Percentiles rank a stretch among this genome's conserved stretches.
Conservation (phyloP, 2,329 filamentous ascomycete genomes). For the Cytospora schulzeri region DNA sequence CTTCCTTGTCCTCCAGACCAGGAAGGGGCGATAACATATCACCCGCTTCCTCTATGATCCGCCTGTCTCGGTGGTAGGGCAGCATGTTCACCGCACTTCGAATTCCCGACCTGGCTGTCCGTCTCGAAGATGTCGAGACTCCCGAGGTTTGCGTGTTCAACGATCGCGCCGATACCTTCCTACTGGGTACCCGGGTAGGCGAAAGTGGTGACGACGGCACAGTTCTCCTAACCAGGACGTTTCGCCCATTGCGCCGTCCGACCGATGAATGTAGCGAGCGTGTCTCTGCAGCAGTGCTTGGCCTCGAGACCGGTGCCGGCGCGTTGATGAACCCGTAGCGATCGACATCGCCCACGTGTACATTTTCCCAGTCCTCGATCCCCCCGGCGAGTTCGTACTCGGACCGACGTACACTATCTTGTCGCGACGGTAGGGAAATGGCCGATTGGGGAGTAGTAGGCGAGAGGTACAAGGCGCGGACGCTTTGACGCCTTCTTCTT, state of each 20-base stretch:
- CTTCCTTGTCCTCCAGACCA: constrained; percentile 56
- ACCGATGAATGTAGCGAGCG: constrained; percentile 46
- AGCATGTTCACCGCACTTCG: constrained; percentile 61
- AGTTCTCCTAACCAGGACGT: constrained; percentile 46
- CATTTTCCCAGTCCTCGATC: constrained; percentile 68
- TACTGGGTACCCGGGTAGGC: constrained; percentile 50
- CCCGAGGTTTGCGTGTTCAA: constrained; percentile 60
- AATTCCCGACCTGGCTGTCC: constrained; percentile 57
- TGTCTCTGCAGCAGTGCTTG: constrained; percentile 32
- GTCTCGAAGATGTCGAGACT: constrained; percentile 52
- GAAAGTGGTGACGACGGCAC: constrained; percentile 40
- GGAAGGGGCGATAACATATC: constrained; percentile 66
- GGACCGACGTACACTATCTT: constrained; percentile 42
- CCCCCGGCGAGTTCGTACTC: constrained; percentile 58
- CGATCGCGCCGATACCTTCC: constrained; percentile 60
- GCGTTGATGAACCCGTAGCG: constrained; percentile 68
- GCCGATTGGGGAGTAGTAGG: constrained; percentile 44
- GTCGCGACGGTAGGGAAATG: constrained; percentile 48
- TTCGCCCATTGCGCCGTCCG: constrained; percentile 50
- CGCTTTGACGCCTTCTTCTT: constrained; percentile 31
- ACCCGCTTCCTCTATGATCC: constrained; percentile 66
- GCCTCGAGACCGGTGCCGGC: constrained; percentile 46
- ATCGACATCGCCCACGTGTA: constrained; percentile 63
- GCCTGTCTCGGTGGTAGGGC: constrained; percentile 62
- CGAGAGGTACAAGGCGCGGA: constrained; percentile 35